These are phyloP conservation scores for Gentiana dahurica DNA, from an alignment of 257 asterid genomes.

Conservation along the genomic window DNA sequence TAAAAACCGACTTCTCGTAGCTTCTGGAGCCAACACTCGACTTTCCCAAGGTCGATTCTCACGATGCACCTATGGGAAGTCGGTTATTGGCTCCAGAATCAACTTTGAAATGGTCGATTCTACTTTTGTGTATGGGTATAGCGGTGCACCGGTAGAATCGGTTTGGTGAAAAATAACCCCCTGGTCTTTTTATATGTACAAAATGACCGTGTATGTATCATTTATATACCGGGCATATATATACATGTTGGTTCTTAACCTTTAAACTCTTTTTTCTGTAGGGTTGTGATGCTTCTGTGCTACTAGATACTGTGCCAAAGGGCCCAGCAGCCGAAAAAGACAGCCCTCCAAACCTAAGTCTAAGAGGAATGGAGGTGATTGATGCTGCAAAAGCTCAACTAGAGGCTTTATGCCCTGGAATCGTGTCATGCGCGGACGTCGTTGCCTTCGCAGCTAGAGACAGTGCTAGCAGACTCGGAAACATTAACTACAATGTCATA, in stretches of 20 bases:
- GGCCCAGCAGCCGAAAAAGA: constrained; percentile 30
- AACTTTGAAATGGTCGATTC: no score
- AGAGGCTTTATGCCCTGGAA: constrained; percentile 31
- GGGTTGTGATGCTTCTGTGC: constrained; percentile 53
- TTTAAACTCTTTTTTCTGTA: background rate
- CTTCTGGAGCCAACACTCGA: no score
- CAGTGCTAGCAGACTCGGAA: constrained; percentile 30
- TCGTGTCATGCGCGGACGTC: constrained; percentile 49
- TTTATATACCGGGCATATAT: background rate
- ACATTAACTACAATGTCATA: constrained; percentile 27
- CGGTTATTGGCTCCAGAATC: no score
- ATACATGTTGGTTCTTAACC: no score
- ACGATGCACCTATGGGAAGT: no score
- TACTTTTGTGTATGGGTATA: no score
- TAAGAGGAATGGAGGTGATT: constrained; percentile 43
- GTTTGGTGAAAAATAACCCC: no score
- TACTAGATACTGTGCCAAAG: constrained; percentile 28
- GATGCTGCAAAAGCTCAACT: constrained; percentile 39
- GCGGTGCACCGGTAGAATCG: no score
- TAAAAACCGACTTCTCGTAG: no score
- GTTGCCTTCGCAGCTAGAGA: constrained; percentile 57
- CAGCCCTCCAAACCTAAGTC: constrained; percentile 30
- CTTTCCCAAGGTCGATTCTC: no score
- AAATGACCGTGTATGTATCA: background rate
- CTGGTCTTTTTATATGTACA: no score